phyloP scores from a whole-genome alignment of 139 green algal genomes.

The Chlorella sp. region DNA sequence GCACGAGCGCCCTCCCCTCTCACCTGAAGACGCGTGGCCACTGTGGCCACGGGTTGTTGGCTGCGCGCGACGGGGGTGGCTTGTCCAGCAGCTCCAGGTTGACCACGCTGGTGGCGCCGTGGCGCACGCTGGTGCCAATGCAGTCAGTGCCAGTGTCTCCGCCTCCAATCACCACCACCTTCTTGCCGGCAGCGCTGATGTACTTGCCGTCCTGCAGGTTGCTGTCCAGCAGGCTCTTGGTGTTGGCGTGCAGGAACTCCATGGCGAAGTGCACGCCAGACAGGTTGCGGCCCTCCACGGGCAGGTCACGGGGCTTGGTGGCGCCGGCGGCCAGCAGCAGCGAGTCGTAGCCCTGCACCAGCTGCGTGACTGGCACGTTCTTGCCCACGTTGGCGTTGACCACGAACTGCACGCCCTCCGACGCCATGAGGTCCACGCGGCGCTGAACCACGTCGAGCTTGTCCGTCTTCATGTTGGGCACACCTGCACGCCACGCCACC shows the following conservation, averaged over 20 bases:
- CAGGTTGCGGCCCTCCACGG: conserved; percentile 63
- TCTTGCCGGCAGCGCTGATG: conserved; percentile 82
- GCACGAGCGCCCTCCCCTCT: neutral
- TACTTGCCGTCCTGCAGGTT: conserved; percentile 72
- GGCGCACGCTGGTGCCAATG: conserved; percentile 88
- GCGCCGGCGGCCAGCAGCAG: conserved; percentile 87
- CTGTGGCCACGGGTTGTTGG: conserved; percentile 90
- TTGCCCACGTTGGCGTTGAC: conserved; percentile 67
- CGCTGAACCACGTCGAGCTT: conserved; percentile 91
- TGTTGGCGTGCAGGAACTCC: conserved; percentile 94
- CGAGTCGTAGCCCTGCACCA: conserved; percentile 59
- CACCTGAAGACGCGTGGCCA: conserved; percentile 85
- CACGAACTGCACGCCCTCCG: conserved; percentile 83
- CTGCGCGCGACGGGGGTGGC: conserved; percentile 64
- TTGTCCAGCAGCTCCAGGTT: conserved; percentile 93
- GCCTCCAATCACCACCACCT: conserved; percentile 92
- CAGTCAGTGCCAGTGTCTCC: conserved; percentile 97
- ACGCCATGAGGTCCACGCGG: conserved; percentile 89
- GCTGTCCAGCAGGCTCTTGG: conserved; percentile 84
- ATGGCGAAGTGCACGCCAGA: conserved; percentile 93
- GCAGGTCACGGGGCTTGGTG: conserved; percentile 87
- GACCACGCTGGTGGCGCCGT: conserved; percentile 70
- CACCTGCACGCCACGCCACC: conserved; percentile 15
- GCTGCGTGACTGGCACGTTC: conserved; percentile 36
- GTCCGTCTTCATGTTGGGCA: conserved; percentile 98